These are phyloP conservation scores for Tetratostichococcus sp. DNA, from an alignment of 139 green algal genomes.

Conservation along the genomic window DNA sequence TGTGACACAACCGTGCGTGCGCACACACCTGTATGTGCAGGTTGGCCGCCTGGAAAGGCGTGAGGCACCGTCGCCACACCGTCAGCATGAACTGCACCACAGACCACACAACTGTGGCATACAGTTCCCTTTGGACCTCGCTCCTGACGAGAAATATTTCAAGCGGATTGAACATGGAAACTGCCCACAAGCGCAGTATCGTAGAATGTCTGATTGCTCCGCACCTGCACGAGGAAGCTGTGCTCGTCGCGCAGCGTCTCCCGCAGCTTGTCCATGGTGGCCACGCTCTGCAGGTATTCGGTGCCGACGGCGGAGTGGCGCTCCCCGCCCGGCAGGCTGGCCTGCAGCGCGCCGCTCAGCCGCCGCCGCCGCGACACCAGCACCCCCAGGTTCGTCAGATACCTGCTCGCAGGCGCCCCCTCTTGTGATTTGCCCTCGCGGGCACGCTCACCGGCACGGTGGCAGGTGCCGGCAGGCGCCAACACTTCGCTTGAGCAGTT, in stretches of 20 bases:
- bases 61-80: neutral
- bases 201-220: too few relatives aligned
- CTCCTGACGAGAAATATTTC: too few relatives aligned
- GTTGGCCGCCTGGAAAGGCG: neutral
- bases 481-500: too few relatives aligned
- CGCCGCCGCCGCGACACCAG: neutral
- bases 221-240: too few relatives aligned
- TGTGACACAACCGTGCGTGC: too few relatives aligned
- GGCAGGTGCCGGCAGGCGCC: too few relatives aligned
- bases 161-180: too few relatives aligned
- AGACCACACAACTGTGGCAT: too few relatives aligned
- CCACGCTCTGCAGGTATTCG: neutral
- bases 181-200: too few relatives aligned
- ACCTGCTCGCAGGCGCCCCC: neutral
- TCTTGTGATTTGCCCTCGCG: too few relatives aligned
- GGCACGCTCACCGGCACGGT: too few relatives aligned
- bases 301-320: neutral
- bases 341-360: neutral
- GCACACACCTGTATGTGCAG: neutral
- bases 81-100: neutral
- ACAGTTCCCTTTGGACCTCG: too few relatives aligned
- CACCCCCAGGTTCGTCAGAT: neutral
- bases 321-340: neutral
- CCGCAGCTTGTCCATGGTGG: neutral
- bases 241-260: neutral